Conservation (phyloP, 108 stramenopile genomes). For the Aurantiochytrium sp. region DNA sequence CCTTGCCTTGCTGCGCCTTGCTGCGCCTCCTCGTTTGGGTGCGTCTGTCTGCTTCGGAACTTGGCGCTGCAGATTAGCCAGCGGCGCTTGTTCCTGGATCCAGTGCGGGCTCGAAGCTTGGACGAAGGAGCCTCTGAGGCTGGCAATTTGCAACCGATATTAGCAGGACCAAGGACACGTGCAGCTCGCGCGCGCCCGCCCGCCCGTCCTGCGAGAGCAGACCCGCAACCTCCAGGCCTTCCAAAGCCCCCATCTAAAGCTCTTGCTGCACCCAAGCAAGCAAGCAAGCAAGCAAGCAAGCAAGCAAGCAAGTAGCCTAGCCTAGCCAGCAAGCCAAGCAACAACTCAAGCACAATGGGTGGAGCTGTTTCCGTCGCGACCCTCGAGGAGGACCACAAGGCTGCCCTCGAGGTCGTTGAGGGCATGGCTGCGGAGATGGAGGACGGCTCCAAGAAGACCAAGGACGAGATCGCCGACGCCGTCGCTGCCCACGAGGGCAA, state of each 20-base stretch:
- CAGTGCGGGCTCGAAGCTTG: too few relatives aligned
- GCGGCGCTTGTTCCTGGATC: too few relatives aligned
- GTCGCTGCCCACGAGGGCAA: background rate
- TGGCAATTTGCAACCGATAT: too few relatives aligned
- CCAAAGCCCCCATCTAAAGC: background rate
- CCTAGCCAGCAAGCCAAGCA: background rate
- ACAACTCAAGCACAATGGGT: background rate
- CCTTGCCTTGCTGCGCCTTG: too few relatives aligned
- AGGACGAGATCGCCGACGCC: conserved; percentile 8
- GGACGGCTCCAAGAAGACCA: conserved; percentile 18
- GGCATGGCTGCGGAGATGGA: background rate
- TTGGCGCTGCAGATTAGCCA: too few relatives aligned
- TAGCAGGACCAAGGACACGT: too few relatives aligned
- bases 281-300: too few relatives aligned
- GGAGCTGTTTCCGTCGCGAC: background rate
- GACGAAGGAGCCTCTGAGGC: too few relatives aligned
- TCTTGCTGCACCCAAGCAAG: background rate
- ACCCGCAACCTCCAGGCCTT: background rate
- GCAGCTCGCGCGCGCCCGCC: too few relatives aligned
- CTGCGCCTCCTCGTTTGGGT: too few relatives aligned
- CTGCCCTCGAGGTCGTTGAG: conserved; percentile 12
- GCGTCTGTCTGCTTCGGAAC: too few relatives aligned
- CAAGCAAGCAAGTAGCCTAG: background rate
- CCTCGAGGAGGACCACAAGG: conserved; percentile 23
- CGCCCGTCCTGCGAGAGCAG: background rate